Evolutionary conservation across 176 grass and related monocot species (phyloP), one percentile per base, ranked within the genome.

Genomic region (Zoysia pacifica): DNA sequence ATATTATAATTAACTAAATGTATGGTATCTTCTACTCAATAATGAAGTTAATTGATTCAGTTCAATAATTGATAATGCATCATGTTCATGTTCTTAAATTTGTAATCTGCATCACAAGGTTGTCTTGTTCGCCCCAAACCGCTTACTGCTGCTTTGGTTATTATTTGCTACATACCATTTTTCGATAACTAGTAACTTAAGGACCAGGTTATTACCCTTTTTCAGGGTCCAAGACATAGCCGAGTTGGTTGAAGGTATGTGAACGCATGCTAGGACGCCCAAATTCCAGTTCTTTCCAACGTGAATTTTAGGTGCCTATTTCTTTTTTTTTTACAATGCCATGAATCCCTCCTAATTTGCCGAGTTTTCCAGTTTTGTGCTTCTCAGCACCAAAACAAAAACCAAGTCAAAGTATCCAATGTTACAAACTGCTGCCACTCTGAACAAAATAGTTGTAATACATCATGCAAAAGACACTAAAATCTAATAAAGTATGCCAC

Each of bases 11-110:
- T 28, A 28, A 28, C 28, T 28, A 28, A 28, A 28, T 28, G 53
- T 18, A 56, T 6, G 16, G 53, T 58, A 58, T n/a, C 16, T 58
- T n/a, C 14, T 16, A 54, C 52, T 16, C 54, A n/a, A 58, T n/a
- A 6, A 58, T 58, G 54, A n/a, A n/a, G 54, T n/a, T n/a, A n/a
- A 58, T 58, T 58, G 15, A 4, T 58, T 18, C 5, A 58, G 54
- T n/a, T 58, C n/a, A n/a, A 58, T 58, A 5, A 58, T 58, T n/a
- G 54, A 58, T n/a, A 2, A 58, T n/a, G 16, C 16, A 58, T 58
- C 18, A 66, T 54, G 18, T 79, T 58, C 18, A 66, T 54, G 18
- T 79, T 75, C 76, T 67, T 64, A 42, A n/a, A 78, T 44, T 5
- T 4, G 42, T 55, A 80, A 54, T 69, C 41, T 7, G 43, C 3